phyloP scores from a whole-genome alignment of 345 rosid genomes.

The Gossypium arboreum region DNA sequence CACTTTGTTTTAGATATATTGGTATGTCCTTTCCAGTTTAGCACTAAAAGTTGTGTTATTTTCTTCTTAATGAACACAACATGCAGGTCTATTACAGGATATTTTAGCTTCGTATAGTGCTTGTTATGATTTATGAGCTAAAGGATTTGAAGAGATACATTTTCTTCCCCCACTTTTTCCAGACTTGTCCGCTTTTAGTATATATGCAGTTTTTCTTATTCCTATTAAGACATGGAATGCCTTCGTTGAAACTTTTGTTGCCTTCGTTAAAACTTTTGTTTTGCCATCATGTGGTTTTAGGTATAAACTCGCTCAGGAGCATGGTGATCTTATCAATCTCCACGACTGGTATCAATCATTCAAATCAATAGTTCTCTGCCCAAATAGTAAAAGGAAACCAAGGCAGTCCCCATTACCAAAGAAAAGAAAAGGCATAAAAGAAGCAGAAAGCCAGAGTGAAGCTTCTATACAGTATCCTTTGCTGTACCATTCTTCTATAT shows the following conservation, averaged over 20 bases:
- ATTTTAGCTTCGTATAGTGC: not conserved
- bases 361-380: conserved; percentile 44
- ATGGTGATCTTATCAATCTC: conserved; percentile 80
- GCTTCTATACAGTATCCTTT: conserved; percentile 86
- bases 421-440: conserved; percentile 53
- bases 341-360: conserved; percentile 95
- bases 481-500: not conserved
- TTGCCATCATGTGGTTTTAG: conserved; percentile 30
- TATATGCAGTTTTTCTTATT: not conserved
- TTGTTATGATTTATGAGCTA: not conserved
- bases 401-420: conserved; percentile 54
- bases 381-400: conserved; percentile 38
- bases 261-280: not conserved
- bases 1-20: not conserved
- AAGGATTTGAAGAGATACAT: not conserved
- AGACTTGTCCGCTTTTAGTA: not conserved
- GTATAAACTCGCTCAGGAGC: conserved; percentile 80
- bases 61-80: not conserved
- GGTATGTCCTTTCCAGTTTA: not conserved
- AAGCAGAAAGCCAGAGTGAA: conserved; percentile 49
- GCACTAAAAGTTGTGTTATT: not conserved
- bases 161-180: not conserved
- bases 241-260: not conserved
- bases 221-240: not conserved
- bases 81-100: not conserved